Evolutionary conservation across 805 yeast species (phyloP).

Genomic region (Clavispora phyllophila): DNA sequence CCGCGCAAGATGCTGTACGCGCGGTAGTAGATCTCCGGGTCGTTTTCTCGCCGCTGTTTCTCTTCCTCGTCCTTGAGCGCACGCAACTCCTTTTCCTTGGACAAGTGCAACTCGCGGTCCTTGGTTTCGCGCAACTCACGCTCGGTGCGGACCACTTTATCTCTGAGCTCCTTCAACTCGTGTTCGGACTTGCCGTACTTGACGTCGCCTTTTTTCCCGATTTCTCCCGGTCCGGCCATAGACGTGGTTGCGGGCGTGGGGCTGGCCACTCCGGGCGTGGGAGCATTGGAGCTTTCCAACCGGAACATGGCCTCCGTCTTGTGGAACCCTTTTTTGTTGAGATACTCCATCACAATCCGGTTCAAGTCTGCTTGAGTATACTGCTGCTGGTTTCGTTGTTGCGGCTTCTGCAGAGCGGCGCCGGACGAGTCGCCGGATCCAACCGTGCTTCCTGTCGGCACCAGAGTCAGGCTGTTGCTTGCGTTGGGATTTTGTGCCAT

Average conservation of each 20-base stretch:
- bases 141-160: slow-evolving; percentile 28
- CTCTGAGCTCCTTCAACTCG: slow-evolving; percentile 33
- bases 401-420: slow-evolving; percentile 3
- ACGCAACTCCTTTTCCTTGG: slow-evolving; percentile 37
- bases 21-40: slow-evolving; percentile 68
- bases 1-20: slow-evolving; percentile 76
- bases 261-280: slow-evolving; percentile 47
- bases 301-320: slow-evolving; percentile 92
- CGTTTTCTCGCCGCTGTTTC: slow-evolving; percentile 41
- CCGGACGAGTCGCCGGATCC: slow-evolving; percentile 1
- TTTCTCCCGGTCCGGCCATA: slow-evolving; percentile 31
- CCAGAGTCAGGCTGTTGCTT: neutral
- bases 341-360: slow-evolving; percentile 85
- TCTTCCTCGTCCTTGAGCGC: slow-evolving; percentile 40
- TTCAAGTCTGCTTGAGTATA: slow-evolving; percentile 85
- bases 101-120: slow-evolving; percentile 32
- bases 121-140: slow-evolving; percentile 35
- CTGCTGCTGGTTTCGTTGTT: slow-evolving; percentile 29
- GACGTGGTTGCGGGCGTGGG: slow-evolving; percentile 41
- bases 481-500: slow-evolving; percentile 8
- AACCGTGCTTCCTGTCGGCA: neutral
- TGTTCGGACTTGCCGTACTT: slow-evolving; percentile 23
- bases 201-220: slow-evolving; percentile 22
- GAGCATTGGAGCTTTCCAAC: slow-evolving; percentile 69
- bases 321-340: slow-evolving; percentile 90